A percentile compares a stretch with the other conserved stretches of the same genome.
Evolutionary conservation across 2,329 filamentous ascomycete genomes (phyloP).

Genomic region (Penicillium sumatraense): DNA sequence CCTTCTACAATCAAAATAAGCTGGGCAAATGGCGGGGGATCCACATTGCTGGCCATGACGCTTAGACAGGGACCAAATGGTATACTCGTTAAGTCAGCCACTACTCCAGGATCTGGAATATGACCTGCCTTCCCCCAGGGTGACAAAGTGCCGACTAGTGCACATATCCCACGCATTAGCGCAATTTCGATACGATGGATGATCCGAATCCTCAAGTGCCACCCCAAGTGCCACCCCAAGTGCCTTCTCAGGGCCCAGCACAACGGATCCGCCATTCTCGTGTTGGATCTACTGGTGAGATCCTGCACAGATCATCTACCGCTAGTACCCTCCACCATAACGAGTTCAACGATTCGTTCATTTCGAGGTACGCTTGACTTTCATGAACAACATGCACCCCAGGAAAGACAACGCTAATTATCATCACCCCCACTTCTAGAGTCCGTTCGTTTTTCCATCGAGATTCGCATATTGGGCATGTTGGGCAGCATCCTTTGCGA

Average conservation of each 20-base stretch:
- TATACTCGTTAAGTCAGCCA: not conserved
- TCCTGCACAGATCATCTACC: conserved; percentile 19
- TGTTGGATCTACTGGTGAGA: not conserved
- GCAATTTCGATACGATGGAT: not conserved
- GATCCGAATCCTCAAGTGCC: not conserved
- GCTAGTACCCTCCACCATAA: conserved; percentile 30
- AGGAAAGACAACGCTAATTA: not conserved
- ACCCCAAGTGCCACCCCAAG: not conserved
- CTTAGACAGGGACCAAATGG: not conserved
- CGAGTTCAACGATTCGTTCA: conserved; percentile 29
- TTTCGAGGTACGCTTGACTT: conserved; percentile 18
- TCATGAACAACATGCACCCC: too few species aligned
- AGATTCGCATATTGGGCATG: conserved; percentile 31
- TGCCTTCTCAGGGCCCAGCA: not conserved
- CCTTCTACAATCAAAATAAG: too few species aligned
- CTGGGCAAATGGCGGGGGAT: too few species aligned
- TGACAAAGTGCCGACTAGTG: not conserved
- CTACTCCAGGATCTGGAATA: not conserved
- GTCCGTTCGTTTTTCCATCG: conserved; percentile 29
- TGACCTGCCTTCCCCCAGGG: not conserved
- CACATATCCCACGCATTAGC: not conserved
- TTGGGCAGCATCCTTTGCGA: conserved; percentile 27
- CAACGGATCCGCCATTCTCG: not conserved
- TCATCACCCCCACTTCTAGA: conserved; percentile 8
- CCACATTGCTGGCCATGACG: not conserved